Evolutionary conservation across 2,329 filamentous ascomycete genomes (phyloP).

Genomic region (Zelopaecilomyces penicillatus): DNA sequence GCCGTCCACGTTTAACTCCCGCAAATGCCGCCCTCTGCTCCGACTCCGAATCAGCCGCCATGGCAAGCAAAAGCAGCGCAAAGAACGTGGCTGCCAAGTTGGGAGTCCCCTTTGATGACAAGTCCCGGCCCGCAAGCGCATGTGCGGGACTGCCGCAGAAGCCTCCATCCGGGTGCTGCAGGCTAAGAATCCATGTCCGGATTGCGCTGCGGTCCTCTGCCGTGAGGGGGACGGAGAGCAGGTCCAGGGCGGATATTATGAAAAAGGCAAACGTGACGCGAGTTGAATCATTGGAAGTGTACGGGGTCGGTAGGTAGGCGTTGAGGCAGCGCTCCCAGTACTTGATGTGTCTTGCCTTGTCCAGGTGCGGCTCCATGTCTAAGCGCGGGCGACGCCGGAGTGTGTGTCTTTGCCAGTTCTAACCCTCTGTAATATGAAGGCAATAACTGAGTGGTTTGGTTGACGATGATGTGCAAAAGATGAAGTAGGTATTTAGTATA

Average conservation of each 20-base stretch:
- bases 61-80: conserved; percentile 64
- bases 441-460: no score
- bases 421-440: no score
- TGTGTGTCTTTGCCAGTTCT: no score
- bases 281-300: conserved; percentile 83
- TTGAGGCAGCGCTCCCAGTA: conserved; percentile 91
- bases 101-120: conserved; percentile 40
- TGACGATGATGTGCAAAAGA: no score
- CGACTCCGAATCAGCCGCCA: conserved; percentile 33
- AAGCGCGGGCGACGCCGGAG: no score
- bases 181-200: conserved; percentile 73
- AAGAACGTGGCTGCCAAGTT: conserved; percentile 87
- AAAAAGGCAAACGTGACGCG: conserved; percentile 88
- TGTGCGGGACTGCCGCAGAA: conserved; percentile 80
- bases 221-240: conserved; percentile 58
- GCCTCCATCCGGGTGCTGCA: conserved; percentile 78
- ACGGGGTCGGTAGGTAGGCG: conserved; percentile 69
- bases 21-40: conserved; percentile 40
- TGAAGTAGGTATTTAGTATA: no score
- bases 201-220: conserved; percentile 35
- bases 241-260: conserved; percentile 74
- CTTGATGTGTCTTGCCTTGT: conserved; percentile 65
- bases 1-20: conserved; percentile 57
- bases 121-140: conserved; percentile 27
- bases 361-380: conserved; percentile 30